Evolutionary conservation across 2,329 filamentous ascomycete species (phyloP).

Genomic region (Aspergillus intermedius): DNA sequence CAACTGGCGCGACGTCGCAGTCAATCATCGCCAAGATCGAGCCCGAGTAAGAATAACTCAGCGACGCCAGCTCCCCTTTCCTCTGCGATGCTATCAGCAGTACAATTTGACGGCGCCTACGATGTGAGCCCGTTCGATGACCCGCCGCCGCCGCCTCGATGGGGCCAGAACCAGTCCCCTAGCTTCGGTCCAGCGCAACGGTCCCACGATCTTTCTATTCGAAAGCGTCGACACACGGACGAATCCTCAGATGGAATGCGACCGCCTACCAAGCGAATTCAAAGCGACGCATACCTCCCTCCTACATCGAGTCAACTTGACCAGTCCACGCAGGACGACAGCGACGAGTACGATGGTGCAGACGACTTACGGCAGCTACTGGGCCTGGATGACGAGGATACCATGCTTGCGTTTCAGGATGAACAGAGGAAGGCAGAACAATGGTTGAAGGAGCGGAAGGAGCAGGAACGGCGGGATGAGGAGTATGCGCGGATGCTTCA

Average conservation of each 20-base stretch:
- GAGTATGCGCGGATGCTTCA: slow-evolving; percentile 34
- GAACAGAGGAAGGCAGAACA: slow-evolving; percentile 27
- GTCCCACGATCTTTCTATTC: slow-evolving; percentile 1
- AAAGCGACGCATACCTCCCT: not conserved
- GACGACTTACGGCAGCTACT: slow-evolving; percentile 17
- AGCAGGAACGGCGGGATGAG: slow-evolving; percentile 33
- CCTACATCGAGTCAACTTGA: not conserved
- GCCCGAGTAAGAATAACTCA: not conserved
- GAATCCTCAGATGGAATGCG: slow-evolving; percentile 7
- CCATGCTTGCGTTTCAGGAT: slow-evolving; percentile 18
- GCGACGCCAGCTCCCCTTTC: slow-evolving; percentile 1
- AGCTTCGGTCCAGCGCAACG: not conserved
- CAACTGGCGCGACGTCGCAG: slow-evolving; percentile 19
- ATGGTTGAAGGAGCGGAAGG: slow-evolving; percentile 22
- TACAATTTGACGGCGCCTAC: slow-evolving; percentile 13
- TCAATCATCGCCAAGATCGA: not conserved
- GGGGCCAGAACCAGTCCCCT: not conserved
- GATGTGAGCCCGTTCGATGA: not conserved
- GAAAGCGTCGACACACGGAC: slow-evolving; percentile 11
- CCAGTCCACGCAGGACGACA: not conserved
- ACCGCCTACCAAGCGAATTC: slow-evolving; percentile 7
- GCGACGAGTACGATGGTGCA: not conserved
- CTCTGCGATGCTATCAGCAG: not conserved
- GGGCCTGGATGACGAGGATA: slow-evolving; percentile 19
- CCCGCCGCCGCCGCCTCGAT: not conserved